Evolutionary conservation across 2,329 filamentous ascomycete genomes (phyloP).

Genomic region (Nemania sp.): DNA sequence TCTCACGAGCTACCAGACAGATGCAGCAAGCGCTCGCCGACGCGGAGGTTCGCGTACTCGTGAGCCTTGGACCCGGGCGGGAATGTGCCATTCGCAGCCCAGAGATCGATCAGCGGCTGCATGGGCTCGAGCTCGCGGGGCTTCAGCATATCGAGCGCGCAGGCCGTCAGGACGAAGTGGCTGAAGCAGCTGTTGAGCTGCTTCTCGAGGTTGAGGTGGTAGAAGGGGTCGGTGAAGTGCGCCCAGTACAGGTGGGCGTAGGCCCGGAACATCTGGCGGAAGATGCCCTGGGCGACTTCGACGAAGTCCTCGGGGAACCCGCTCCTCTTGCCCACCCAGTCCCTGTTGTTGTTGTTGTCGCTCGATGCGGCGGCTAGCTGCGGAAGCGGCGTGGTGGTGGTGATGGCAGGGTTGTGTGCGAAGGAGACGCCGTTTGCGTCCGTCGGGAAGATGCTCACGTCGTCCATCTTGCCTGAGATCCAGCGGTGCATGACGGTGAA

Average conservation of each 20-base stretch:
- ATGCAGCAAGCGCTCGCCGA: slow-evolving; percentile 62
- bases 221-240: slow-evolving; percentile 84
- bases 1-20: slow-evolving; percentile 39
- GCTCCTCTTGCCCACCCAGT: slow-evolving; percentile 88
- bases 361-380: slow-evolving; percentile 64
- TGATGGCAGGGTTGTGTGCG: slow-evolving; percentile 63
- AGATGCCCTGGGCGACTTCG: slow-evolving; percentile 88
- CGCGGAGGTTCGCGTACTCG: slow-evolving; percentile 64
- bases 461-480: slow-evolving; percentile 95
- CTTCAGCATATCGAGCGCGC: slow-evolving; percentile 79
- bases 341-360: slow-evolving; percentile 64
- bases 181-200: slow-evolving; percentile 87
- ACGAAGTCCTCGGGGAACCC: slow-evolving; percentile 92
- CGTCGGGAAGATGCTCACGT: slow-evolving; percentile 86
- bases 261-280: slow-evolving; percentile 98
- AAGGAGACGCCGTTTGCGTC: slow-evolving; percentile 73
- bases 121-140: slow-evolving; percentile 93
- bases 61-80: slow-evolving; percentile 73
- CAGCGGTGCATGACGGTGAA: slow-evolving; percentile 95
- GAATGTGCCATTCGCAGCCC: slow-evolving; percentile 86
- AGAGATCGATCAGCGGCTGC: slow-evolving; percentile 90
- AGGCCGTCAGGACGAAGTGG: slow-evolving; percentile 80
- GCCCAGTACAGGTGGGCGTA: slow-evolving; percentile 98
- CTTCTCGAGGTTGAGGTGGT: slow-evolving; percentile 78
- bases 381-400: slow-evolving; percentile 61